Evolutionary conservation across 805 yeast genomes (phyloP).

Genomic region (Metschnikowia cerradonensis): DNA sequence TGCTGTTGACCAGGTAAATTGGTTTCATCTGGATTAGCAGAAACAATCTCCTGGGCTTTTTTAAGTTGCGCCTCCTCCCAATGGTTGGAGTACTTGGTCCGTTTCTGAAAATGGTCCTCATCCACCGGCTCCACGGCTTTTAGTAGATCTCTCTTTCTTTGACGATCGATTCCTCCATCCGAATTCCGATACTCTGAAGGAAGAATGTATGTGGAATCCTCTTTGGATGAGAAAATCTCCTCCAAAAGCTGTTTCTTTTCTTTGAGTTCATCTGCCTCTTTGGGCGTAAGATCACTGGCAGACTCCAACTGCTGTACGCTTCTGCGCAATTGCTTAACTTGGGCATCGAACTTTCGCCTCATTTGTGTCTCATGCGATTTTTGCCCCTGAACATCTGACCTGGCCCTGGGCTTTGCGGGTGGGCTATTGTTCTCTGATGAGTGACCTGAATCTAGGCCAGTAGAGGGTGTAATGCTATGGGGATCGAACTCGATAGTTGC

Average conservation of each 20-base stretch:
- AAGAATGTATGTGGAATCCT: constrained; percentile 18
- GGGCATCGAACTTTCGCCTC: constrained; percentile 8
- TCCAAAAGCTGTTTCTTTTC: constrained; percentile 10
- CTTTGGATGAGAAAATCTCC: neutral
- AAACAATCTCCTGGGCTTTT: constrained; percentile 32
- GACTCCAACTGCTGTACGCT: constrained; percentile 4
- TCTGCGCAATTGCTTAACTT: neutral
- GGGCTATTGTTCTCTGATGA: neutral
- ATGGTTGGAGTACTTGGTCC: constrained; percentile 23
- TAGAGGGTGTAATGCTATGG: neutral
- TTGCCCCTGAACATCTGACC: neutral
- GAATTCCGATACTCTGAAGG: constrained; percentile 57
- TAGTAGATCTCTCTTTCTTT: constrained; percentile 51
- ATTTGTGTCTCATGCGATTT: neutral
- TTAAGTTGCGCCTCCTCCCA: constrained; percentile 56
- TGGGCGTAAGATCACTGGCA: constrained; percentile 10
- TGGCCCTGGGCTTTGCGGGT: neutral
- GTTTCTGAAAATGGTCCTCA: constrained; percentile 19
- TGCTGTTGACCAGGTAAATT: constrained; percentile 39
- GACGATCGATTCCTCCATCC: constrained; percentile 50
- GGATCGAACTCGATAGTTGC: neutral
- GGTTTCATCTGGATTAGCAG: constrained; percentile 35
- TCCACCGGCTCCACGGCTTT: constrained; percentile 18
- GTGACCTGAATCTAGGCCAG: neutral
- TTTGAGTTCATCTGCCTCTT: constrained; percentile 11